These are phyloP conservation scores for Xerocomellus amylosporus DNA, from an alignment of 768 basidiomycete species.

Conservation along the genomic window DNA sequence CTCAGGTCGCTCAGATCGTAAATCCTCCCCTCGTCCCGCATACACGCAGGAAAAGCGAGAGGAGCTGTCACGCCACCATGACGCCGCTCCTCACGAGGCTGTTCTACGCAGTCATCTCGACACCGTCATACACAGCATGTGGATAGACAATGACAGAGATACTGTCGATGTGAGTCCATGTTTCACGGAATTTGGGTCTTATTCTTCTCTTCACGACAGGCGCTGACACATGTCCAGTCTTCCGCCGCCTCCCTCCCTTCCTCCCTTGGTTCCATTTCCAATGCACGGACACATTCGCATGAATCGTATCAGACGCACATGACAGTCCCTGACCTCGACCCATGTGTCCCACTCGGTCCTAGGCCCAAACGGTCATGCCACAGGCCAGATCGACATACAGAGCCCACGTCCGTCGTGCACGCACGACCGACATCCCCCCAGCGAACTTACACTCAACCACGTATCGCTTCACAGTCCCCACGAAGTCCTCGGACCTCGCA, in stretches of 20 bases:
- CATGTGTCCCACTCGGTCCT: constrained; percentile 3
- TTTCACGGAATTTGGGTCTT: neutral
- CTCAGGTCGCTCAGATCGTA: constrained; percentile 22
- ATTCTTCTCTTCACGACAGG: constrained; percentile 17
- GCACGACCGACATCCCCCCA: constrained; percentile 6
- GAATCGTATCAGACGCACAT: constrained; percentile 27
- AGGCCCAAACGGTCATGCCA: constrained; percentile 1
- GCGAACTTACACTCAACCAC: constrained; percentile 4
- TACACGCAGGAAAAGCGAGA: constrained; percentile 19
- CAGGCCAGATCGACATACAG: constrained; percentile 10
- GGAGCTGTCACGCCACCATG: constrained; percentile 23
- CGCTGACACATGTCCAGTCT: constrained; percentile 24
- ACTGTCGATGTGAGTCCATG: constrained; percentile 23
- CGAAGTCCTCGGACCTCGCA: constrained; percentile 18
- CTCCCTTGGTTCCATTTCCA: constrained; percentile 30
- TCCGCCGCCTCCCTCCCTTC: constrained; percentile 27
- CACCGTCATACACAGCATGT: constrained; percentile 42
- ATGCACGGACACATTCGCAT: constrained; percentile 21
- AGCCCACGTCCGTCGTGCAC: constrained; percentile 12
- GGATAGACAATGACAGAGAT: constrained; percentile 23
- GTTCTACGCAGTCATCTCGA: constrained; percentile 54
- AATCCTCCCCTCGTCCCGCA: constrained; percentile 10
- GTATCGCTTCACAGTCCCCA: constrained; percentile 10
- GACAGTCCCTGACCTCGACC: constrained; percentile 23
- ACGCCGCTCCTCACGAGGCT: constrained; percentile 48